Base-by-base conservation (phyloP, 2,329 filamentous ascomycete genomes). In the Fulvia fulva region DNA sequence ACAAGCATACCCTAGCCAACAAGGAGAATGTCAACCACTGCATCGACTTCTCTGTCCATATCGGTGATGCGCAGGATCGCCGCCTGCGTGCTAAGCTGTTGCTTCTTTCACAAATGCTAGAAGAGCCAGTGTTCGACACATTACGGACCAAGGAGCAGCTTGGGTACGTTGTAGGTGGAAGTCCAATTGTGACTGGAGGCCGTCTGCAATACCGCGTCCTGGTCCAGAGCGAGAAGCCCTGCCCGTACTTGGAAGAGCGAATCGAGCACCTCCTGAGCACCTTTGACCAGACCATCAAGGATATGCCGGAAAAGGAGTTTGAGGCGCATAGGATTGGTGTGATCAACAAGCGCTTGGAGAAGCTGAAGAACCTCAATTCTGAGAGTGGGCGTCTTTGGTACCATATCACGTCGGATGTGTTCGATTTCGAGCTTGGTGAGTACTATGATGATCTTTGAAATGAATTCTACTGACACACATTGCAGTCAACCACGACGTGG, bases 141-240 rank as follows among this genome's bases (percentile, higher is more conserved):
- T 81, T 99, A 7, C 86, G 94, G 51, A 97, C 94, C 45, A 97
- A 97, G 75, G 93, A 99, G 74, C 93, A 99, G 75, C 87, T 99
- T 6, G 94, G 94, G 12, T 99, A 99, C 67, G 90, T 99, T 54
- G 93, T 99, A 0, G 96, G 93, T 75, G 93, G 89, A 51, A 90
- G 91, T 26, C 81, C 86, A 41, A 82, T 83, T 53, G 85, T 88
- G 56, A 78, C 85, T n/a, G 91, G 89, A 0, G 93, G 88, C 0
- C 87, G 90, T 67, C 71, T 74, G 1, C 90, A 90, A 0, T 94
- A 94, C 75, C 84, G 92, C 5, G 88, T 99, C 63, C 83, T 97
- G 61, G 91, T 99, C 28, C 94, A 99, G 77, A 96, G 91, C 71
- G 93, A 99, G 75, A 88, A 88, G 71, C 86, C 87, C 2, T 88